Evolutionary conservation across 305 asterid species (phyloP).

Genomic region (Fraxinus latifolia): DNA sequence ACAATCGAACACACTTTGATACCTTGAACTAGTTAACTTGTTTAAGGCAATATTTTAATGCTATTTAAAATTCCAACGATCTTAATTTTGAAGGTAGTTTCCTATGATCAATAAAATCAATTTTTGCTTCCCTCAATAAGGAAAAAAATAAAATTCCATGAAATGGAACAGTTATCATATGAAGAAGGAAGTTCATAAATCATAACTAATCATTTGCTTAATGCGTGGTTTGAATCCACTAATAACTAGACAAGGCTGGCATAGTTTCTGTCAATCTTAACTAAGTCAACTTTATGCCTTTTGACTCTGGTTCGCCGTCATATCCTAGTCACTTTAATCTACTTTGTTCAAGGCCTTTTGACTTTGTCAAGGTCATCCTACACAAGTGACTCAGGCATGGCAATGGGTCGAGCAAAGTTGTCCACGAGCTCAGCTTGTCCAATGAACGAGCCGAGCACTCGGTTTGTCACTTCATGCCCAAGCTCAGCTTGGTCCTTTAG

Average conservation of each 20-base stretch:
- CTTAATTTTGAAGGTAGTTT: not conserved
- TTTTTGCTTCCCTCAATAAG: not conserved
- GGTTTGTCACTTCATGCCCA: too few species aligned
- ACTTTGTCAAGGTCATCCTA: too few species aligned
- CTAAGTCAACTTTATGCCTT: not conserved
- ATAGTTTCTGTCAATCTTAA: constrained; percentile 4
- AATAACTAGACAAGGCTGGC: constrained; percentile 14
- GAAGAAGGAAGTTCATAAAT: not conserved
- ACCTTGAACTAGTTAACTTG: not conserved
- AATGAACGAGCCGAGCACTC: too few species aligned
- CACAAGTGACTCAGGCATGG: too few species aligned
- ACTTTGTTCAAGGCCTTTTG: not conserved
- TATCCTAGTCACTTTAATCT: not conserved
- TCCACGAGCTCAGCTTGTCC: too few species aligned
- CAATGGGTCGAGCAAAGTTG: too few species aligned
- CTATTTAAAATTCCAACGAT: not conserved
- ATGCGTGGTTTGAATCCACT: constrained; percentile 23
- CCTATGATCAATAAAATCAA: not conserved
- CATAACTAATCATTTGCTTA: constrained; percentile 21
- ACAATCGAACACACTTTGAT: not conserved
- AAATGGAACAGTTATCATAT: not conserved
- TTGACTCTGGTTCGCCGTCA: not conserved
- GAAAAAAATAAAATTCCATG: not conserved
- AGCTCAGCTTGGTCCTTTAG: too few species aligned
- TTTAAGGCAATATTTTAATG: not conserved